Evolutionary conservation across 2,329 filamentous ascomycete species (phyloP).

Genomic region (Cladophialophora chaetospira): DNA sequence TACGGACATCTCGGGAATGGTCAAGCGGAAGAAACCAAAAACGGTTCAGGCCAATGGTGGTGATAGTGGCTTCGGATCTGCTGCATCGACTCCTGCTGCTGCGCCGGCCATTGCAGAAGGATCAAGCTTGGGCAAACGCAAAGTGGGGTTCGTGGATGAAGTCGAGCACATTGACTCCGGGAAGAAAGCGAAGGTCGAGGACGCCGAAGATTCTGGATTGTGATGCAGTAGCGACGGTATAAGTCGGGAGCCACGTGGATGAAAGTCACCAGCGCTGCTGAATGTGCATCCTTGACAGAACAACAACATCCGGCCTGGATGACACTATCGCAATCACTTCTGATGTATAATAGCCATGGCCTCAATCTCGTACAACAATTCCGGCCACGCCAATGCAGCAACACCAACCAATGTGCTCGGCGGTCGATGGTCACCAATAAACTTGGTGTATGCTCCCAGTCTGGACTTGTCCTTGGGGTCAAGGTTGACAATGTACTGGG

Average conservation of each 20-base stretch:
- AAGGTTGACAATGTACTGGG: slow-evolving; percentile 26
- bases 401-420: slow-evolving; percentile 25
- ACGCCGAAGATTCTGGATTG: slow-evolving; percentile 21
- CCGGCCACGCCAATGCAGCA: slow-evolving; percentile 17
- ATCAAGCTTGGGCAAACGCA: slow-evolving; percentile 31
- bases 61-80: slow-evolving; percentile 22
- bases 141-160: slow-evolving; percentile 30
- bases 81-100: slow-evolving; percentile 25
- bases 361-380: slow-evolving; percentile 26
- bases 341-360: slow-evolving; percentile 22
- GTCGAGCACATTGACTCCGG: slow-evolving; percentile 16
- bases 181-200: slow-evolving; percentile 29
- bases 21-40: slow-evolving; percentile 56
- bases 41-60: slow-evolving; percentile 15
- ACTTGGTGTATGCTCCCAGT: slow-evolving; percentile 15
- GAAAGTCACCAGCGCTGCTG: too few relatives aligned
- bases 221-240: neutral
- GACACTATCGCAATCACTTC: slow-evolving; percentile 6
- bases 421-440: slow-evolving; percentile 19
- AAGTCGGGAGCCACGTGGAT: too few relatives aligned
- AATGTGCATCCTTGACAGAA: too few relatives aligned
- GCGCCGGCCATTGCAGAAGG: slow-evolving; percentile 6
- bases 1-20: slow-evolving; percentile 61
- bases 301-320: too few relatives aligned
- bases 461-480: slow-evolving; percentile 20